These are phyloP conservation scores for Diplogelasinospora grovesii DNA, from an alignment of 495 filamentous ascomycete genomes.

Conservation along the genomic window DNA sequence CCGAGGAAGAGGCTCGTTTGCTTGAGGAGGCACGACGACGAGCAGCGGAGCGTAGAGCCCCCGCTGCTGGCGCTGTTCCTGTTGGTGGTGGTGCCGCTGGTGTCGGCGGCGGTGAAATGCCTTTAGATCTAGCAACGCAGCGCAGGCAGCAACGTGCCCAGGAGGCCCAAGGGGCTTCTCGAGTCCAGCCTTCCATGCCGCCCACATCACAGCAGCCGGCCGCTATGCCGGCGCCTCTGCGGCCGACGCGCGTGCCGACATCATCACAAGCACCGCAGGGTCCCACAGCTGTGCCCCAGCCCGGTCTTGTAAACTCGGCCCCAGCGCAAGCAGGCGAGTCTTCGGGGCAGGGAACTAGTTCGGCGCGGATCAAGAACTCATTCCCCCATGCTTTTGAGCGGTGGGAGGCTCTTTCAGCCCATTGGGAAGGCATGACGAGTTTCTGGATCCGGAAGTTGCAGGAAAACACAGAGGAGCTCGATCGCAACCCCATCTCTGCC, in stretches of 20 bases:
- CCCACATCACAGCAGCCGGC: slow-evolving; percentile 12
- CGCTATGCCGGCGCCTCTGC: slow-evolving; percentile 15
- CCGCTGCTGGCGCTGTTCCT: slow-evolving; percentile 55
- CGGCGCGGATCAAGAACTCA: slow-evolving; percentile 39
- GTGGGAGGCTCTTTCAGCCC: slow-evolving; percentile 93
- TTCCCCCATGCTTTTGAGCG: slow-evolving; percentile 97
- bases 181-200: slow-evolving; percentile 4
- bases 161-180: slow-evolving; percentile 14
- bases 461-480: slow-evolving; percentile 77
- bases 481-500: slow-evolving; percentile 71
- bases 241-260: slow-evolving; percentile 18
- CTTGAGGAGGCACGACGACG: slow-evolving; percentile 45
- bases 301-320: slow-evolving; percentile 5
- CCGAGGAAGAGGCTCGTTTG: slow-evolving; percentile 49
- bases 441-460: slow-evolving; percentile 95
- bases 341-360: slow-evolving; percentile 19
- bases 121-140: slow-evolving; percentile 34
- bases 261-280: slow-evolving; percentile 16
- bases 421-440: slow-evolving; percentile 95
- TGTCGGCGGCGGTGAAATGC: slow-evolving; percentile 13
- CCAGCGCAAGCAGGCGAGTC: slow-evolving; percentile 26
- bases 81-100: too few species aligned
- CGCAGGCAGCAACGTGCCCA: slow-evolving; percentile 32
- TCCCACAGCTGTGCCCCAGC: slow-evolving; percentile 9
- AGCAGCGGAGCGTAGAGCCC: slow-evolving; percentile 43